Percentiles rank a stretch among this genome's conserved stretches.
Conservation (phyloP, 2,329 filamentous ascomycete genomes). For the Fusarium domesticum region DNA sequence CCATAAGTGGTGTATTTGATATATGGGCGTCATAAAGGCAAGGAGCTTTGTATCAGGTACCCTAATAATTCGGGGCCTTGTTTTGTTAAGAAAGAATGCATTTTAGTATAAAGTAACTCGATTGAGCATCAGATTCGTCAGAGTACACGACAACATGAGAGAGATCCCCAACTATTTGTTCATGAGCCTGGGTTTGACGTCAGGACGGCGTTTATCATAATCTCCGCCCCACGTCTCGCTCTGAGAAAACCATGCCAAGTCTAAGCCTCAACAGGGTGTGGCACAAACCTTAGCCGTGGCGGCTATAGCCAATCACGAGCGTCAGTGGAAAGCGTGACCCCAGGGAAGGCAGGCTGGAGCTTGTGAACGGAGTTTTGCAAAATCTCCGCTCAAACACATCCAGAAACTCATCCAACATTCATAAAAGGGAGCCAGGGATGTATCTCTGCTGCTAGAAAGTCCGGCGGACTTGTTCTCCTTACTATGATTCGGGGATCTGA, state of each 20-base stretch:
- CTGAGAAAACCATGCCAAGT: slow-evolving; percentile 11
- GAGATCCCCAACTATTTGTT: too few species aligned
- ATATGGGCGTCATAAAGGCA: slow-evolving; percentile 31
- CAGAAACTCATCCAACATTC: neutral
- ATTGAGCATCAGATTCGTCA: slow-evolving; percentile 1
- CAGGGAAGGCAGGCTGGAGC: neutral
- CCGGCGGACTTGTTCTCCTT: slow-evolving; percentile 25
- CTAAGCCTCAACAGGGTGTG: slow-evolving; percentile 2
- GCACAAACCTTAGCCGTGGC: neutral
- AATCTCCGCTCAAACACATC: slow-evolving; percentile 1
- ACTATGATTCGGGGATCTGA: too few species aligned
- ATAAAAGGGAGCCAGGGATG: neutral
- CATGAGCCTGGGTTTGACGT: neutral
- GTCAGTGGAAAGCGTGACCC: neutral
- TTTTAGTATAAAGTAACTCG: slow-evolving; percentile 19
- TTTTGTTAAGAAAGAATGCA: slow-evolving; percentile 28
- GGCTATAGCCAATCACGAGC: slow-evolving; percentile 10
- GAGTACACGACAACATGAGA: neutral
- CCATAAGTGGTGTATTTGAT: slow-evolving; percentile 32
- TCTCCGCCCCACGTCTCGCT: slow-evolving; percentile 12
- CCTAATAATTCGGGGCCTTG: slow-evolving; percentile 24
- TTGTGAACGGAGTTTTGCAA: slow-evolving; percentile 1
- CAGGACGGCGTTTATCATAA: slow-evolving; percentile 14
- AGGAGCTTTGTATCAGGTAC: slow-evolving; percentile 29
- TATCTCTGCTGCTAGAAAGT: slow-evolving; percentile 17